Evolutionary conservation across 2,329 filamentous ascomycete species (phyloP).

Genomic region (Colletotrichum navitas): DNA sequence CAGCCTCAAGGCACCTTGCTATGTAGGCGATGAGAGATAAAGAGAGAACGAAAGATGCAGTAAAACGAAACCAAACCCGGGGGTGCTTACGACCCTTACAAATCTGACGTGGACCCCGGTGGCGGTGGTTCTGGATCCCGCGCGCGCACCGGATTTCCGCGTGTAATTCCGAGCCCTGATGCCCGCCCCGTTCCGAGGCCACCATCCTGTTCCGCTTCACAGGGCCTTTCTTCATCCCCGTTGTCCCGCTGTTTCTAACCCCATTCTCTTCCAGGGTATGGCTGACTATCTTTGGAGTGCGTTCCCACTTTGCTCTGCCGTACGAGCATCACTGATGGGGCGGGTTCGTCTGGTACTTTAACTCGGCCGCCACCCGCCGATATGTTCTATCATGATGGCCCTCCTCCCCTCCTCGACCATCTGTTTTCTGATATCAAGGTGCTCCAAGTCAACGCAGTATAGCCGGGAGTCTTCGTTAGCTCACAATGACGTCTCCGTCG

Average conservation of each 20-base stretch:
- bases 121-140: not conserved
- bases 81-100: conserved; percentile 7
- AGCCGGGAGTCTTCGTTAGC: not conserved
- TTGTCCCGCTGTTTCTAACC: not conserved
- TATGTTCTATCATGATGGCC: no score
- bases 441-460: not conserved
- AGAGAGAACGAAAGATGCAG: no score
- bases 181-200: not conserved
- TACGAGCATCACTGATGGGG: conserved; percentile 9
- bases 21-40: not conserved
- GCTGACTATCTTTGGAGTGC: not conserved
- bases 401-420: not conserved
- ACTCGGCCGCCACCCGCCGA: not conserved
- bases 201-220: not conserved
- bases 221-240: not conserved
- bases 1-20: no score
- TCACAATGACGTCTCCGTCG: conserved; percentile 29
- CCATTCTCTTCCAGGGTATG: conserved; percentile 3
- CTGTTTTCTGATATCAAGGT: not conserved
- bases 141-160: conserved; percentile 3
- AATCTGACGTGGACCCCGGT: not conserved
- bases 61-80: not conserved
- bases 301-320: conserved; percentile 28
- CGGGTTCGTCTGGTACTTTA: conserved; percentile 15
- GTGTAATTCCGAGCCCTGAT: conserved; percentile 24